Evolutionary conservation across 306 rosid species (phyloP).

Genomic region (Malus fusca): DNA sequence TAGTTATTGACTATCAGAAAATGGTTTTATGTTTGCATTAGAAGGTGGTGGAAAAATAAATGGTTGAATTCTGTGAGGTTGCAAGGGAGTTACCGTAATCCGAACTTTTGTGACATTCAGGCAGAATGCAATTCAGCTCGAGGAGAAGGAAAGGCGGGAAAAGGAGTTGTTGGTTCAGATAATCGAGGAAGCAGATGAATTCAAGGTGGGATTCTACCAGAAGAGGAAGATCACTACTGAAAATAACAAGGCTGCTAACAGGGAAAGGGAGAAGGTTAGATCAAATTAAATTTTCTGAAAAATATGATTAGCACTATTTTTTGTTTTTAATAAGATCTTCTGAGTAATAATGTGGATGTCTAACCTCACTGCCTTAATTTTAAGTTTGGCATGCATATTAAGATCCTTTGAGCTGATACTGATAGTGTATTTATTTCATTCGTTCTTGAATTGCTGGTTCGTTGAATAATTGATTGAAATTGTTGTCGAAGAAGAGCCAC

Average conservation of each 20-base stretch:
- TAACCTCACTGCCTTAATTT: not conserved
- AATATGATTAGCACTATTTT: not conserved
- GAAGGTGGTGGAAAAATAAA: not conserved
- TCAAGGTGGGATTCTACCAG: conserved; percentile 32
- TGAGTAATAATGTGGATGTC: not conserved
- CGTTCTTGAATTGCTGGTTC: not conserved
- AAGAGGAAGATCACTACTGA: conserved; percentile 28
- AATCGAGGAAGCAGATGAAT: conserved; percentile 31
- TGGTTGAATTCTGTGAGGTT: not conserved
- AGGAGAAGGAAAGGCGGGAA: conserved; percentile 37
- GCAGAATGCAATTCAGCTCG: conserved; percentile 32
- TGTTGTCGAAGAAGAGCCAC: not conserved
- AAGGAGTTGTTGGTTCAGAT: conserved; percentile 32
- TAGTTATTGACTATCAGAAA: not conserved
- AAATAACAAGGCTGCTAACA: conserved; percentile 26
- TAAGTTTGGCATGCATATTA: not conserved
- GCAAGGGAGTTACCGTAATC: not conserved
- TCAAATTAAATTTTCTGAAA: not conserved
- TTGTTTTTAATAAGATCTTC: not conserved
- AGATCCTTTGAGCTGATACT: not conserved
- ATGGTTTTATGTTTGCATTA: not conserved
- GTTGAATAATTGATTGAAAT: not conserved
- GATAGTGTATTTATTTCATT: not conserved
- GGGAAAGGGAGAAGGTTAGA: conserved; percentile 43
- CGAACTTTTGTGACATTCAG: conserved; percentile 2